These are phyloP conservation scores for Exobasidium cylindrosporum DNA, from an alignment of 1,284 basidiomycete species.

Conservation along the genomic window DNA sequence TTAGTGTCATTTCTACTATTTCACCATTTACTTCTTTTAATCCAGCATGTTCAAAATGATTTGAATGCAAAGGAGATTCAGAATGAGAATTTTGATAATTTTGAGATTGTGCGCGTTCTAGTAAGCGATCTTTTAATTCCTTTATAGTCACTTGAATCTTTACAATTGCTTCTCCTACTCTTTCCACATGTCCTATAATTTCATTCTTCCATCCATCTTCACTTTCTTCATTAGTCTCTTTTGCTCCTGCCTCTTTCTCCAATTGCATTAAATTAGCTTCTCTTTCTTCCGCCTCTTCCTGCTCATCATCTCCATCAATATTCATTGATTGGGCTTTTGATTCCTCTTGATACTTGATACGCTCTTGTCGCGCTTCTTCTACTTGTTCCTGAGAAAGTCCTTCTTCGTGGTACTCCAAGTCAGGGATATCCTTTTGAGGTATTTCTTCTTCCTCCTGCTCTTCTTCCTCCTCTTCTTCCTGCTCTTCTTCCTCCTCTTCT, in stretches of 20 bases:
- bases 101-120: background rate
- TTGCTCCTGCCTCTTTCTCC: background rate
- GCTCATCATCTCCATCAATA: constrained; percentile 44
- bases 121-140: background rate
- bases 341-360: background rate
- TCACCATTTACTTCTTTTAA: constrained; percentile 64
- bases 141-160: background rate
- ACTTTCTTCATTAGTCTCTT: background rate
- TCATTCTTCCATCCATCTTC: constrained; percentile 21
- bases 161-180: constrained; percentile 21
- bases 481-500: constrained; percentile 29
- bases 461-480: background rate
- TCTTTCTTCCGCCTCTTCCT: constrained; percentile 49
- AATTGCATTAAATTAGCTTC: background rate
- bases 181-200: constrained; percentile 18
- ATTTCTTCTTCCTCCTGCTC: constrained; percentile 16
- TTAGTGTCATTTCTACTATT: constrained; percentile 70
- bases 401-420: too few relatives aligned
- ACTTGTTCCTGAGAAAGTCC: too few relatives aligned
- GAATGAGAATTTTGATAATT: background rate
- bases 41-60: constrained; percentile 59
- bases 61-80: background rate
- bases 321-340: background rate
- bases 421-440: too few relatives aligned
- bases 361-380: background rate